Conservation (phyloP, 2,329 filamentous ascomycete species). For the Penicillium rolfsii region DNA sequence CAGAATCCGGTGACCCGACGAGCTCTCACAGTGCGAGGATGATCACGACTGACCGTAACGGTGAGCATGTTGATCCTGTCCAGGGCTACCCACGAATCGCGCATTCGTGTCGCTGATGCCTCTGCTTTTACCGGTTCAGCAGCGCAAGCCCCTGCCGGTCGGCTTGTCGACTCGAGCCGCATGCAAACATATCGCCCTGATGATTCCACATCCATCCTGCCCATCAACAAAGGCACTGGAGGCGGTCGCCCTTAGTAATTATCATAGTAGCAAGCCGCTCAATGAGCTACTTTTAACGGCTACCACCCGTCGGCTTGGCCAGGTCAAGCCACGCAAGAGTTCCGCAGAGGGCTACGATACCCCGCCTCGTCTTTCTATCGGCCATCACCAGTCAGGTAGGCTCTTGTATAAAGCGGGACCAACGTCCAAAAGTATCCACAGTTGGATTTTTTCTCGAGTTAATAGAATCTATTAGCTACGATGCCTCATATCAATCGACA, state of each 20-base stretch:
- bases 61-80: neutral
- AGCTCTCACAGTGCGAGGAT: constrained; percentile 34
- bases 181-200: neutral
- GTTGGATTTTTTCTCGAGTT: neutral
- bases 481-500: neutral
- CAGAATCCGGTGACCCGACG: constrained; percentile 33
- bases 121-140: neutral
- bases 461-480: neutral
- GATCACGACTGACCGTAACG: constrained; percentile 18
- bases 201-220: neutral
- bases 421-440: neutral
- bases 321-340: constrained; percentile 28
- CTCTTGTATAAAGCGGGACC: neutral
- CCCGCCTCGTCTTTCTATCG: constrained; percentile 15
- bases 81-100: neutral
- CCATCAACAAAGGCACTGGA: neutral
- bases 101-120: no score
- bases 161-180: neutral
- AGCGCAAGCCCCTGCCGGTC: neutral
- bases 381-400: neutral
- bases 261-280: constrained; percentile 3
- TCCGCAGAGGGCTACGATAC: constrained; percentile 25
- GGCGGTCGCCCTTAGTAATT: neutral
- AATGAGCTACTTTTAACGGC: neutral
- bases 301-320: constrained; percentile 19